Conservation (phyloP, 2,329 filamentous ascomycete genomes). For the Diaporthe nobilis region DNA sequence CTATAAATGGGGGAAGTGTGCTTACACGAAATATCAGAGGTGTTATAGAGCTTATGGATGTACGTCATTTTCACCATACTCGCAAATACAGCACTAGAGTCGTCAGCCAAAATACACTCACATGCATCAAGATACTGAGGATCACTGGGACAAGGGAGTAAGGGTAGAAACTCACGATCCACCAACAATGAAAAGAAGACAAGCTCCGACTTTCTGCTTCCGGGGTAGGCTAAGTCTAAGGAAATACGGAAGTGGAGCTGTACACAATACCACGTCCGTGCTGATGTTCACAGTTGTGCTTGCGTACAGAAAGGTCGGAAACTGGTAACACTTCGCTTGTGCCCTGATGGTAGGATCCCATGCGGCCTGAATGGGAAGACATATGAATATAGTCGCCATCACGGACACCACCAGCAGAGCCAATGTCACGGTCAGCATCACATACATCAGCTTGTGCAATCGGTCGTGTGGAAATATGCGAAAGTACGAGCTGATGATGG, state of each 20-base stretch:
- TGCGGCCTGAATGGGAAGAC: constrained; percentile 28
- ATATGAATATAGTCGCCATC: constrained; percentile 16
- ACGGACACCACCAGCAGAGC: constrained; percentile 24
- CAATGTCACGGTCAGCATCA: constrained; percentile 23
- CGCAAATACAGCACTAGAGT: constrained; percentile 30
- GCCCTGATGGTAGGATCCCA: constrained; percentile 32
- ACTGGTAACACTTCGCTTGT: constrained; percentile 31
- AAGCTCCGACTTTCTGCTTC: constrained; percentile 36
- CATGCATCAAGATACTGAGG: neutral
- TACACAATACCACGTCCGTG: constrained; percentile 33
- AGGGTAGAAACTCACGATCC: constrained; percentile 24
- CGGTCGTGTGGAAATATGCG: constrained; percentile 31
- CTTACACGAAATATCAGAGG: constrained; percentile 35
- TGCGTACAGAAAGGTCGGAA: constrained; percentile 24
- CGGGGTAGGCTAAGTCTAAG: constrained; percentile 20
- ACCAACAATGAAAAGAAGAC: constrained; percentile 33
- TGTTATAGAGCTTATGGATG: constrained; percentile 20
- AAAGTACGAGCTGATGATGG: constrained; percentile 36
- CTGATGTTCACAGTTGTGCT: constrained; percentile 24
- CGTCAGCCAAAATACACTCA: neutral
- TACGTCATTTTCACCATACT: neutral
- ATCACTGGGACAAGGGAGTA: neutral
- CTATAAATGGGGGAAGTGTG: neutral
- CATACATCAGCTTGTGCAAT: constrained; percentile 27
- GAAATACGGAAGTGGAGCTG: constrained; percentile 34